Evolutionary conservation across 768 basidiomycete genomes (phyloP).

Genomic region (Tulasnella calospora): DNA sequence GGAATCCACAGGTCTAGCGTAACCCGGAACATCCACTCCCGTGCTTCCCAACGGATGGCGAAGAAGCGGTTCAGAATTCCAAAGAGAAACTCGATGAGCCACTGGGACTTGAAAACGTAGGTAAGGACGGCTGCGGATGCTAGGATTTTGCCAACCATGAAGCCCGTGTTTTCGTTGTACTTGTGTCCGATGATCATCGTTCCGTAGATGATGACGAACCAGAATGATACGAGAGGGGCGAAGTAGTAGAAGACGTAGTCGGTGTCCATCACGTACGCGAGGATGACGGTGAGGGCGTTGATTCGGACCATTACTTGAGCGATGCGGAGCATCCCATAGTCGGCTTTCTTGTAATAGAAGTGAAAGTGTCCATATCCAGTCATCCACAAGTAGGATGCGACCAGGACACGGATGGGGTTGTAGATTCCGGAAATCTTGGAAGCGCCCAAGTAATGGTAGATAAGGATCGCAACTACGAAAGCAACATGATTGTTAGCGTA

Average conservation of each 20-base stretch:
- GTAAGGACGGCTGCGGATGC: slow-evolving; percentile 61
- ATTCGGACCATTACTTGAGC: slow-evolving; percentile 75
- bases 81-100: slow-evolving; percentile 64
- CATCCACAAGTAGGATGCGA: slow-evolving; percentile 89
- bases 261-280: slow-evolving; percentile 89
- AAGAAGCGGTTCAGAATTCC: slow-evolving; percentile 57
- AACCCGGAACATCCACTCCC: slow-evolving; percentile 85
- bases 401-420: slow-evolving; percentile 82
- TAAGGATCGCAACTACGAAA: slow-evolving; percentile 78
- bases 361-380: slow-evolving; percentile 87
- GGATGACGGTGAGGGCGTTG: slow-evolving; percentile 73
- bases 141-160: slow-evolving; percentile 67
- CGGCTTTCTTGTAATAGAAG: slow-evolving; percentile 84
- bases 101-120: slow-evolving; percentile 57
- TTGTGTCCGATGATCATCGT: slow-evolving; percentile 68
- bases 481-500: neutral
- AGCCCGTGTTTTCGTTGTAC: slow-evolving; percentile 63
- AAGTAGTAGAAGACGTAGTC: slow-evolving; percentile 90
- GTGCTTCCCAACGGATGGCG: slow-evolving; percentile 75
- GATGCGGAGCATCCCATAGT: slow-evolving; percentile 74
- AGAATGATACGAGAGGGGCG: slow-evolving; percentile 82
- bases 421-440: slow-evolving; percentile 90
- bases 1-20: slow-evolving; percentile 86
- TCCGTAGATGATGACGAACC: slow-evolving; percentile 80
- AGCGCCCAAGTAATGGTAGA: slow-evolving; percentile 88